Percentiles rank a stretch among this genome's conserved stretches.
These are phyloP conservation scores for Neurospora intermedia DNA, from an alignment of 495 filamentous ascomycete species.

Conservation along the genomic window DNA sequence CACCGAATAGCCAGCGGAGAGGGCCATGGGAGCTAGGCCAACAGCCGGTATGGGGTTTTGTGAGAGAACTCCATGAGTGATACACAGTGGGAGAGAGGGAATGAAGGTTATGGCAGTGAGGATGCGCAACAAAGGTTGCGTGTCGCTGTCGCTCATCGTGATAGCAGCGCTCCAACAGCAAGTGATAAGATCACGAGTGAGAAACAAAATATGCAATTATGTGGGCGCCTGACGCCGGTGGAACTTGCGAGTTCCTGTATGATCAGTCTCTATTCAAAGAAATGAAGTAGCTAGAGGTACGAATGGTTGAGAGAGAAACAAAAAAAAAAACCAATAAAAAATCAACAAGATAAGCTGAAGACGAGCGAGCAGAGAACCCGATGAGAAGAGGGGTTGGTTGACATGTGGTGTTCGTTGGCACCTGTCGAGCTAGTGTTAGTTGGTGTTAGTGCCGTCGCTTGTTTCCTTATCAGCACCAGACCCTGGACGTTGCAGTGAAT, in stretches of 20 bases:
- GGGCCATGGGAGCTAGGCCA: slow-evolving; percentile 28
- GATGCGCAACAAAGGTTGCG: slow-evolving; percentile 17
- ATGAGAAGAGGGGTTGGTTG: neutral
- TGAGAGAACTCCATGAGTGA: slow-evolving; percentile 31
- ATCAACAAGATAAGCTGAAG: neutral
- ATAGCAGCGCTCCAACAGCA: neutral
- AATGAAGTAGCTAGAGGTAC: neutral
- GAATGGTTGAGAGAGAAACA: neutral
- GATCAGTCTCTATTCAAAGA: neutral
- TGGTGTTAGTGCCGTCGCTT: neutral
- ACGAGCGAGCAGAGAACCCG: neutral
- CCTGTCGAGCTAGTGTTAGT: neutral
- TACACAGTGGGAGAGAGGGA: slow-evolving; percentile 40
- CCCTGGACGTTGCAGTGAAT: neutral
- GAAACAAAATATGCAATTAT: neutral
- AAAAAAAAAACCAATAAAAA: neutral
- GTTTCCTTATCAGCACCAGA: neutral
- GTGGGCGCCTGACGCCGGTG: neutral
- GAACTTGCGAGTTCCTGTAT: neutral
- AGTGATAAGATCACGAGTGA: neutral
- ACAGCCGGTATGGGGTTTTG: slow-evolving; percentile 25
- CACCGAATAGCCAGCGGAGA: slow-evolving; percentile 21
- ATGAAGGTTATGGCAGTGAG: slow-evolving; percentile 38
- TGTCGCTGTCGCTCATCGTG: neutral
- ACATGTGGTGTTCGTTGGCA: neutral